A percentile compares a stretch with the other conserved stretches of the same genome.
phyloP scores from a whole-genome alignment of 2,329 filamentous ascomycete genomes.

The Ophiosphaerella narmari region DNA sequence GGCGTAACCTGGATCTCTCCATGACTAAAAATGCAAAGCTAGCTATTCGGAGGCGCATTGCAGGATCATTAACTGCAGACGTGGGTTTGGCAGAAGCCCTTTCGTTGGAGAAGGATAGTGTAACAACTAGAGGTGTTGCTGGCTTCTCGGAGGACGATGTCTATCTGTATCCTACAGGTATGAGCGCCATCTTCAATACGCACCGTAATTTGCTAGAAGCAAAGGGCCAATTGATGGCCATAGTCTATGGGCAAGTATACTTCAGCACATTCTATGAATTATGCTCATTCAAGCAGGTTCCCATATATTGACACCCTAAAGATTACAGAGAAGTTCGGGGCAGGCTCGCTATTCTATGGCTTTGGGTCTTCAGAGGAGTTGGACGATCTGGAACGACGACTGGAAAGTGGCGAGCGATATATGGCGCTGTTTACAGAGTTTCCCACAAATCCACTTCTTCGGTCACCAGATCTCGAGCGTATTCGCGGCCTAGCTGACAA shows the following conservation, averaged over 20 bases:
- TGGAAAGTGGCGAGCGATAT: constrained; percentile 74
- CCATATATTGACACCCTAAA: constrained; percentile 97
- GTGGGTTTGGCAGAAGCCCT: constrained; percentile 67
- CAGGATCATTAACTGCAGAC: constrained; percentile 78
- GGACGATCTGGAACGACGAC: constrained; percentile 76
- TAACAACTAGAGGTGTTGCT: constrained; percentile 52
- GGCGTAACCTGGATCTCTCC: constrained; percentile 81
- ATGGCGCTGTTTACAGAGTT: constrained; percentile 93
- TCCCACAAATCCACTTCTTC: constrained; percentile 86
- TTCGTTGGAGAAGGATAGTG: constrained; percentile 52
- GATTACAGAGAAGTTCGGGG: constrained; percentile 90
- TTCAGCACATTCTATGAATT: neutral
- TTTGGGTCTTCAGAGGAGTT: constrained; percentile 76
- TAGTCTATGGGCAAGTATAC: constrained; percentile 72
- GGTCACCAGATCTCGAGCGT: constrained; percentile 80
- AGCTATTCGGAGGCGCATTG: constrained; percentile 85
- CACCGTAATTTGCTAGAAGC: constrained; percentile 74
- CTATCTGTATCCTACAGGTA: constrained; percentile 85
- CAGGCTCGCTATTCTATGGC: constrained; percentile 87
- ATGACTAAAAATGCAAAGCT: constrained; percentile 81
- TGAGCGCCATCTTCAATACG: constrained; percentile 92
- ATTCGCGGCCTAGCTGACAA: constrained; percentile 78
- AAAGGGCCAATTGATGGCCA: constrained; percentile 70
- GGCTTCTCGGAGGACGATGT: constrained; percentile 84
- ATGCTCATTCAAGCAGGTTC: constrained; percentile 57